Conservation (phyloP, 2,329 filamentous ascomycete genomes). For the Claviceps sp. region DNA sequence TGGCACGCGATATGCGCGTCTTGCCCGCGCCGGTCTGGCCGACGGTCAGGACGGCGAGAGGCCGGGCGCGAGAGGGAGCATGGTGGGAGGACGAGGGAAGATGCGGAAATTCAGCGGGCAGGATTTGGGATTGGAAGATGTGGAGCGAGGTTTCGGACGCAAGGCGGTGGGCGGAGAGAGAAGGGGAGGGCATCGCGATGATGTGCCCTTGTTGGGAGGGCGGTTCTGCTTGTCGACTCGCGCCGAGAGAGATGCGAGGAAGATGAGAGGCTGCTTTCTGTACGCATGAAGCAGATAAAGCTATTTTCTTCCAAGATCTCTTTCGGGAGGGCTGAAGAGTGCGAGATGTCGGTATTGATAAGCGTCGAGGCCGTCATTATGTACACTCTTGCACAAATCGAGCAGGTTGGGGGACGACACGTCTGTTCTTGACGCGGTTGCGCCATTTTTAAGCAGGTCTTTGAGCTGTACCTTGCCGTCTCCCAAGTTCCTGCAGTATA, state of each 20-base stretch:
- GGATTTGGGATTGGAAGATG: conserved; percentile 19
- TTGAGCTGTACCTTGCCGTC: too few relatives aligned
- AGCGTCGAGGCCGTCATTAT: too few relatives aligned
- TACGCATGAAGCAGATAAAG: neutral
- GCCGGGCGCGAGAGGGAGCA: conserved; percentile 8
- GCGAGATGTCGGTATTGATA: too few relatives aligned
- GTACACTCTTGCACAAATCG: too few relatives aligned
- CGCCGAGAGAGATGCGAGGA: neutral
- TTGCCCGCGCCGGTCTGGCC: conserved; percentile 38
- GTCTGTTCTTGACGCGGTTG: too few relatives aligned
- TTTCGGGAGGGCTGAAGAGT: too few relatives aligned
- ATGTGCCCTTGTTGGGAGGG: neutral
- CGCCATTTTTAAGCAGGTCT: too few relatives aligned
- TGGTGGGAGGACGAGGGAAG: conserved; percentile 3
- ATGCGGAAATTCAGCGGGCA: conserved; percentile 21
- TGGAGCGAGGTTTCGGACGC: conserved; percentile 14
- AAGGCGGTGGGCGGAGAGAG: conserved; percentile 19
- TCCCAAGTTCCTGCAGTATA: too few relatives aligned
- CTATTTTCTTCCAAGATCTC: too few relatives aligned
- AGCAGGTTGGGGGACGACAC: too few relatives aligned
- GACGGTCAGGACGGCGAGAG: conserved; percentile 29
- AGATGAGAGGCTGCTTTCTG: neutral
- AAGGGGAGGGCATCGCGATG: conserved; percentile 5
- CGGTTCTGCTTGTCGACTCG: neutral
- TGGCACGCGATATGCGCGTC: conserved; percentile 27